Base-by-base conservation (phyloP, 192 early-diverging fungal genomes). In the Coemansia aciculifera region DNA sequence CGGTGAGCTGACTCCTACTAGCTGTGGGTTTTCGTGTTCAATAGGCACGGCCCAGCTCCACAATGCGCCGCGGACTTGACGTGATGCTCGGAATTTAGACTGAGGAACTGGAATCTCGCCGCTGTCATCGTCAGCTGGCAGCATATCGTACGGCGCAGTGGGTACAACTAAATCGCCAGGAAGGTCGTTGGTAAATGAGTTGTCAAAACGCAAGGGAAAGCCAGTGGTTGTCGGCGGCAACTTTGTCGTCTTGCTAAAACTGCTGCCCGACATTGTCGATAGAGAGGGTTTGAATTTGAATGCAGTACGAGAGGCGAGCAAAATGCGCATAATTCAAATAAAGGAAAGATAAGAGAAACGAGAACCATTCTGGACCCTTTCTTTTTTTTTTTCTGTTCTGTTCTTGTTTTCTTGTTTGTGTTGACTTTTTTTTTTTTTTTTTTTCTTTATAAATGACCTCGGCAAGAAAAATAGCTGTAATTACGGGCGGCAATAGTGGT, bases 401-500 rank as follows among this genome's bases (percentile, higher is more conserved):
- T 15, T 19, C 1, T 8, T 19, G 12, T 62, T 23, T 4, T 29
- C 21, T 65, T 23, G 12, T 13, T 12, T 32, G 34, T 36, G 8
- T 36, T 31, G 10, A 31, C 2, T 7, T n/a, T 29, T 68, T 23
- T 11, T 31, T 44, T 65, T 23, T 21, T 7, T 12, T 31, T 37
- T 39, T 61, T 42, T 31, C 37, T 29, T 42, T 2, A 5, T 5
- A n/a, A 38, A 43, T 44, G 38, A 19, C 7, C 17, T 29, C 38
- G 21, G 31, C 17, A 54, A 71, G 11, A 5, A 62, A 27, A 54
- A 52, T 81, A 32, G 73, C 54, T 1, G 46, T 78, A 3, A 54
- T 83, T 32, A 83, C 81, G 0, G 81, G 81, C 59, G 81, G 56
- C 36, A 84, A 84, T 65, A 75, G 75, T 67, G 81, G 81, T 61